Evolutionary conservation across 1,284 basidiomycete species (phyloP).

Genomic region (Meira miltonrushii): DNA sequence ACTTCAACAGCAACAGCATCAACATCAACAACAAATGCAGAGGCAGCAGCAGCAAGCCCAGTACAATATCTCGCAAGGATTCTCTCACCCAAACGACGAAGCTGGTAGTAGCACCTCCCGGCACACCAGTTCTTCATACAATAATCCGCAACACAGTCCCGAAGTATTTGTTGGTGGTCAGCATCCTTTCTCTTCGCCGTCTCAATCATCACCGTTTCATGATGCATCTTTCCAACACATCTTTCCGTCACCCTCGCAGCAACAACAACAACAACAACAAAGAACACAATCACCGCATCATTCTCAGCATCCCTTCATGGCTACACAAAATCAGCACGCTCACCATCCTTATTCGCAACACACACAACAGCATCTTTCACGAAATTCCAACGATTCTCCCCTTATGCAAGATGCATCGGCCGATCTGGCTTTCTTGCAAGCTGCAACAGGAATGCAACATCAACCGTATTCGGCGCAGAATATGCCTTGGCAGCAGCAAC

Average conservation of each 20-base stretch:
- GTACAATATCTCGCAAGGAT: background rate
- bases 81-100: background rate
- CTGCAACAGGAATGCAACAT: background rate
- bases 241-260: background rate
- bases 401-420: background rate
- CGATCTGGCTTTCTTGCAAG: background rate
- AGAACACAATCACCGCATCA: background rate
- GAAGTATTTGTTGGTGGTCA: background rate
- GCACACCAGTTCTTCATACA: too few relatives aligned
- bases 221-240: background rate
- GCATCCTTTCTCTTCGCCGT: background rate
- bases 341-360: background rate
- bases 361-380: background rate
- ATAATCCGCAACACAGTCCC: too few relatives aligned
- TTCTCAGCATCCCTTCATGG: background rate
- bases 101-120: background rate
- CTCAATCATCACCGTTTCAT: background rate
- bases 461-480: background rate
- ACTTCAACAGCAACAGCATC: slow-evolving; percentile 13
- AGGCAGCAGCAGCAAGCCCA: slow-evolving; percentile 7
- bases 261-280: slow-evolving; percentile 1
- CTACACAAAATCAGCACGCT: slow-evolving; percentile 1
- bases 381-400: background rate
- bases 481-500: background rate
- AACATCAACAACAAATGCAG: slow-evolving; percentile 11